Base-by-base conservation (phyloP, 176 grass and related monocot genomes). In the Ananas comosus region DNA sequence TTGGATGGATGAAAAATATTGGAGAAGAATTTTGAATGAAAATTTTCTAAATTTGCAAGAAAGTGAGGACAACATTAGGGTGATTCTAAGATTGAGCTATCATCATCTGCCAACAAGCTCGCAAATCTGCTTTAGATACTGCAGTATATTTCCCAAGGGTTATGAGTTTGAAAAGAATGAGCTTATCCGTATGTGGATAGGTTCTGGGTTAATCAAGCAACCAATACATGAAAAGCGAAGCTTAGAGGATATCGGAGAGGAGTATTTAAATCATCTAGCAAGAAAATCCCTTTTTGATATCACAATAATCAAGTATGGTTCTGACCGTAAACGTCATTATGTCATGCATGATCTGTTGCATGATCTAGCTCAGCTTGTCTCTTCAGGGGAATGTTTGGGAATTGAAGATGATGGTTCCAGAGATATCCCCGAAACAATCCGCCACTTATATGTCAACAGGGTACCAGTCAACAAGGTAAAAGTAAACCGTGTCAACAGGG, bases 21-120 rank as follows among this genome's bases (percentile, higher is more conserved):
- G 77, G 77, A 70, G 64, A 4, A 52, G 16, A 61, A 71, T 72
- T 51, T 79, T 57, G 77, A 64, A 72, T 58, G 52, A 79, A 63
- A 27, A 71, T 21, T 61, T 81, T 58, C 64, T 58, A 49, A 70
- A 64, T 64, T 68, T 75, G 13, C 24, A 64, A 63, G 25, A 54
- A 13, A 33, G 71, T 47, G 64, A 75, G 67, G 68, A 51, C 11
- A 71, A 57, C 12, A 66, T 81, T 3, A 74, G 63, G 64, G 10
- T 28, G 14, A 71, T 81, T 21, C 48, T 81, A 50, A 81, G 70
- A 53, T 74, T 81, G 24, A 81, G 79, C 14, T 81, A 81, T 74
- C 51, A 68, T 9, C 70, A 74, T 51, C 48, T 81, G 23, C 28
- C 79, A 12, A 27, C 64, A 63, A 5, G 74, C 49, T 57, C 74